Base-by-base conservation (phyloP, 2,329 filamentous ascomycete genomes). In the Fusarium scirpi region DNA sequence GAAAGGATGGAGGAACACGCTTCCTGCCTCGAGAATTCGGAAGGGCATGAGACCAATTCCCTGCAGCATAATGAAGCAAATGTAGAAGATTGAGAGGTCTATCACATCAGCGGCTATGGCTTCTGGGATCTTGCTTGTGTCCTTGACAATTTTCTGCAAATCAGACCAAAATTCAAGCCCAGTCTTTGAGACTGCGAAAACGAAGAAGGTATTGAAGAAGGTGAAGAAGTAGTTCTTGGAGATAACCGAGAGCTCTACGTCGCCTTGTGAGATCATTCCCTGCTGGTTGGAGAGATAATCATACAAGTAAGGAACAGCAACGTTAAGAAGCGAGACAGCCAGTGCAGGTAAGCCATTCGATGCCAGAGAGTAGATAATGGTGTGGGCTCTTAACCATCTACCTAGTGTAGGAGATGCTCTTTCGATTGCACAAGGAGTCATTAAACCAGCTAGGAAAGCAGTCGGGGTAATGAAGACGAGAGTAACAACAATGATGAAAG, bases 221-320 rank as follows among this genome's bases (percentile, higher is more conserved):
- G 92, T 94, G 79, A 99, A 99, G 85, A 98, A 97, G 82, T 98
- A 99, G 80, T 98, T 99, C 83, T 99, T 99, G 57, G 94, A 97
- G 71, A 99, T 95, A 46, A 97, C 86, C 0, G 96, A 98, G 9
- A 99, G 86, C 80, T 98, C 96, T 24, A 99, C 91, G 67, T 99
- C 96, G 46, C 94, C 94, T 74, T 94, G 93, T 1, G 96, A 98
- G 54, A 97, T 93, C 90, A 97, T 97, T 51, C 96, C 96, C 82
- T 99, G 96, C 55, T 89, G 87, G 78, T 94, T 94, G 5, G 95
- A 94, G 13, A 99, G 87, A 84, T 91, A 98, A 74, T 97, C 94
- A 82, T 99, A 99, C 0, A 99, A 84, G 77, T 97, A 98, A 0
- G 96, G 97, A 2, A 98, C 94, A 9, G 91, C 87, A 52, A 98